Conservation (phyloP, 139 green algal species). For the Haematococcus lacustris region DNA sequence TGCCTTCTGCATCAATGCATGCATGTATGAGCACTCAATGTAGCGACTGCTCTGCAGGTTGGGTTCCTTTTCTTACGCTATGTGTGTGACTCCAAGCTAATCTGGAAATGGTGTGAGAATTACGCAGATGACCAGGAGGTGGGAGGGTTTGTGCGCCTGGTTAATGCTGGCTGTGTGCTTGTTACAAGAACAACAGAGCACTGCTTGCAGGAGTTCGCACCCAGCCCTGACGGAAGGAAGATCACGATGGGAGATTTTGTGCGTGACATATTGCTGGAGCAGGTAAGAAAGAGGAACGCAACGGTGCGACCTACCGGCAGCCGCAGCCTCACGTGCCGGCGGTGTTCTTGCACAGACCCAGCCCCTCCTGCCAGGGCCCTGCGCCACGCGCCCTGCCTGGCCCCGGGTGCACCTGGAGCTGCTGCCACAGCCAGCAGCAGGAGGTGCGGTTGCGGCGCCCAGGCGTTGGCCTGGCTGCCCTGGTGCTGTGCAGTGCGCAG, state of each 20-base stretch:
- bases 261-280: constrained; percentile 82
- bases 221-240: constrained; percentile 46
- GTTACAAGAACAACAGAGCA: background rate
- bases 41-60: constrained; percentile 41
- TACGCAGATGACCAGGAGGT: constrained; percentile 87
- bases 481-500: no score
- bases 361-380: no score
- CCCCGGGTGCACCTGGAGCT: no score
- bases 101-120: constrained; percentile 75
- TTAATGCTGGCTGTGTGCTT: background rate
- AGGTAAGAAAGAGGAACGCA: constrained; percentile 66
- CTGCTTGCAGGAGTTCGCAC: constrained; percentile 60
- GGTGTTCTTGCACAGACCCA: no score
- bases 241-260: constrained; percentile 82
- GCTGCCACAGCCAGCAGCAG: no score
- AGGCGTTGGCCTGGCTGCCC: no score
- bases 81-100: constrained; percentile 66
- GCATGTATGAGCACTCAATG: background rate
- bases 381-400: no score
- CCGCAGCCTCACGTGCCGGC: no score
- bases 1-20: background rate
- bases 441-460: no score
- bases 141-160: background rate
- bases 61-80: constrained; percentile 93
- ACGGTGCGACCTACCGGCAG: no score